Percentiles rank a stretch among this genome's conserved stretches.
Evolutionary conservation across 2,329 filamentous ascomycete species (phyloP).

Genomic region (Rutstroemia sp.): DNA sequence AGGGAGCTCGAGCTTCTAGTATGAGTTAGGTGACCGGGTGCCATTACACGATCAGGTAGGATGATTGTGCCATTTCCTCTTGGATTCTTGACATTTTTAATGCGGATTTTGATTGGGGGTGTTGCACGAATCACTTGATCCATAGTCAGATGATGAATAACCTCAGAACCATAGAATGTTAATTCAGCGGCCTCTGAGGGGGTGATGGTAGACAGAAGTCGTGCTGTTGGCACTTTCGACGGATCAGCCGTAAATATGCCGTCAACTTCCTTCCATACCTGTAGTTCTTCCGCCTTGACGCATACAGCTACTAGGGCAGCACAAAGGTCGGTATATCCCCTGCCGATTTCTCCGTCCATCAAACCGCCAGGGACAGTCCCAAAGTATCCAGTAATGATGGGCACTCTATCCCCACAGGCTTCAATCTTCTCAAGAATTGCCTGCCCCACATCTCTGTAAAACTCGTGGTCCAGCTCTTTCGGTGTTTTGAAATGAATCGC

Average conservation of each 20-base stretch:
- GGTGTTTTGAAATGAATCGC: constrained; percentile 60
- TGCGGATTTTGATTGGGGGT: constrained; percentile 74
- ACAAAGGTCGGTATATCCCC: constrained; percentile 95
- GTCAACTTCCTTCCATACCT: constrained; percentile 99
- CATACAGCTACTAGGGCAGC: constrained; percentile 88
- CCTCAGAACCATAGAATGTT: constrained; percentile 90
- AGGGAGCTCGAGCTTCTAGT: constrained; percentile 40
- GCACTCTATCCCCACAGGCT: constrained; percentile 60
- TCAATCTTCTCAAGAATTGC: constrained; percentile 57
- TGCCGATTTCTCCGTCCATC: constrained; percentile 79
- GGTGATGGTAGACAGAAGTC: constrained; percentile 80
- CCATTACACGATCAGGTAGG: constrained; percentile 60
- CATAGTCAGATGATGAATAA: constrained; percentile 98
- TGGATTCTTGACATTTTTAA: constrained; percentile 89
- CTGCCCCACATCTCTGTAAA: constrained; percentile 59
- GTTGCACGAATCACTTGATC: constrained; percentile 84
- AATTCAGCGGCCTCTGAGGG: constrained; percentile 92
- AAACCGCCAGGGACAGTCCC: constrained; percentile 87
- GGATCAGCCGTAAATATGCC: constrained; percentile 83
- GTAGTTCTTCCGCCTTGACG: constrained; percentile 77
- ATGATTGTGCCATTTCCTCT: constrained; percentile 73
- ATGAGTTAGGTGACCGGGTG: constrained; percentile 46
- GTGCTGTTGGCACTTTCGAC: constrained; percentile 85
- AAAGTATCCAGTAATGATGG: constrained; percentile 89
- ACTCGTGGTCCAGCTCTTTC: constrained; percentile 55